These are phyloP conservation scores for Aspergillus uvarum DNA, from an alignment of 2,329 filamentous ascomycete species.

Conservation along the genomic window DNA sequence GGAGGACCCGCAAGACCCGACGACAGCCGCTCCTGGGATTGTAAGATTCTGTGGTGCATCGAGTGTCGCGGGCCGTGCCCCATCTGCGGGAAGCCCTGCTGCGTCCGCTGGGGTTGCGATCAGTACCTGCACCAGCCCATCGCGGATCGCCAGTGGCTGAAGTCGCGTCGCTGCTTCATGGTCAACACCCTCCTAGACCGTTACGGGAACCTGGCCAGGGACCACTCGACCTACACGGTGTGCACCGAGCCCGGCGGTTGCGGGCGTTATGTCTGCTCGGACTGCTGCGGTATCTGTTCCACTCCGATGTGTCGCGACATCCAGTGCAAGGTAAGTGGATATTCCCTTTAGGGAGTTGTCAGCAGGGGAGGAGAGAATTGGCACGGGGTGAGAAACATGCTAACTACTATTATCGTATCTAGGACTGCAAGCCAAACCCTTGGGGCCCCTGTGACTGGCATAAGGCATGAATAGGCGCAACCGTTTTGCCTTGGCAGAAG, in stretches of 20 bases:
- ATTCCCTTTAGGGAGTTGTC: not conserved
- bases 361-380: not conserved
- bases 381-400: not conserved
- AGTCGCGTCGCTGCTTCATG: constrained; percentile 14
- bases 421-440: constrained; percentile 36
- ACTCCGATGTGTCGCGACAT: constrained; percentile 33
- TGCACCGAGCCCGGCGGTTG: constrained; percentile 33
- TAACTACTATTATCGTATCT: constrained; percentile 5
- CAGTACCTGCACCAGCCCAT: constrained; percentile 13
- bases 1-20: constrained; percentile 8
- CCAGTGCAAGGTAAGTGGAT: constrained; percentile 32
- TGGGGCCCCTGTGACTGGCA: constrained; percentile 31
- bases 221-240: constrained; percentile 33
- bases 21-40: constrained; percentile 28
- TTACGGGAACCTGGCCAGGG: constrained; percentile 19
- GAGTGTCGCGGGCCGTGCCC: constrained; percentile 29
- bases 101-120: constrained; percentile 27
- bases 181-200: constrained; percentile 25
- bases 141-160: constrained; percentile 14
- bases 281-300: constrained; percentile 38
- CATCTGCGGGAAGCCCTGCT: constrained; percentile 33
- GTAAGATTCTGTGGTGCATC: constrained; percentile 35
- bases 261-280: constrained; percentile 34
- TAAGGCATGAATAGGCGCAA: not conserved
- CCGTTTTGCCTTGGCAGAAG: not conserved